Base-by-base conservation (phyloP, 768 basidiomycete genomes). In the Rhizopogon vinicolor region DNA sequence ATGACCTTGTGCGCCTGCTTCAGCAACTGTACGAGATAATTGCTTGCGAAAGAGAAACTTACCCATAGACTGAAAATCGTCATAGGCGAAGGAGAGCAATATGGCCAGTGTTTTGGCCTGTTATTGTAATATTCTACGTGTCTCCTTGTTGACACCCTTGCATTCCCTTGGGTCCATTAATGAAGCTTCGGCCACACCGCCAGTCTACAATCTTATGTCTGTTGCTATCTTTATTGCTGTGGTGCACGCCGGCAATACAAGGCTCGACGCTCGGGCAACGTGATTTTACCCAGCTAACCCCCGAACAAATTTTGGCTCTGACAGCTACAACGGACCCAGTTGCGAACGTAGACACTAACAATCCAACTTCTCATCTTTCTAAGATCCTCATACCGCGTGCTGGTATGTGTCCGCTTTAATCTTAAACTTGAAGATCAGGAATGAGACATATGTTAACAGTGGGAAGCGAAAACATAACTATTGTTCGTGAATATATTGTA, bases 61-160 rank as follows among this genome's bases (percentile, higher is more conserved):
- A 89, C 91, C 91, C 91, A 93, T 51, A 93, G 82, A 63, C 87
- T 83, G 65, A 81, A 90, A 68, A 92, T 83, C 55, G 86, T 79
- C 91, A 93, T 93, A 56, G 49, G 41, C 52, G 19, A 28, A 29
- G 7, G 53, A 43, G 44, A 18, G 10, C 18, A 10, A 7, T 33
- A 2, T 33, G 1, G 51, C 53, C 33, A 50, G 37, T 29, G 13
- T 14, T 40, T 41, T 51, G 31, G 29, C 48, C 18, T 48, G 54
- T 18, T 22, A 22, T 22, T 22, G 22, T 22, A 22, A 25, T 25
- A 25, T 4, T 25, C 25, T 4, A 25, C 25, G 25, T 25, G 25
- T 25, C 25, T 25, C 25, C 25, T 25, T 25, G 25, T 25, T 33
- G 3, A 33, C 3, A 33, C 9, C 10, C 31, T 13, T 9, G 35